Conservation (phyloP, 2,329 filamentous ascomycete species). For the Cladophialophora yegresii region DNA sequence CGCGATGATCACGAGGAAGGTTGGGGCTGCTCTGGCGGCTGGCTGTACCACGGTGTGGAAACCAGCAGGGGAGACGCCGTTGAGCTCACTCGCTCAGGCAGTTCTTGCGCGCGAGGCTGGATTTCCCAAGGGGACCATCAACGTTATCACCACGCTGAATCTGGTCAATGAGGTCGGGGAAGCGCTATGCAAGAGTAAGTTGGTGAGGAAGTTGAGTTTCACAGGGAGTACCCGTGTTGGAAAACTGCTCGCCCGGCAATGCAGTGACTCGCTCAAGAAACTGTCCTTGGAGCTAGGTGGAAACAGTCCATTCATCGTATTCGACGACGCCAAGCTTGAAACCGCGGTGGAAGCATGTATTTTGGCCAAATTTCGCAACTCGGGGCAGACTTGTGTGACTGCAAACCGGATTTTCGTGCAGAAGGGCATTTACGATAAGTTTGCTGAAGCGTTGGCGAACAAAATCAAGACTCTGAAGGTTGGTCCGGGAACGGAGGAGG, state of each 20-base stretch:
- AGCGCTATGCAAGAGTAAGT: constrained; percentile 38
- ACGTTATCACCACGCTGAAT: constrained; percentile 55
- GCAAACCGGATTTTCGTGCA: constrained; percentile 80
- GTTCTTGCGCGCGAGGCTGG: constrained; percentile 42
- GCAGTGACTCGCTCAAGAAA: constrained; percentile 45
- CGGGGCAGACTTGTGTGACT: constrained; percentile 40
- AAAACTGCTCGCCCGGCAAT: constrained; percentile 42
- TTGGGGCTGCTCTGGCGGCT: constrained; percentile 43
- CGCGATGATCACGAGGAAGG: constrained; percentile 62
- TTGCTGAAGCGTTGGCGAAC: constrained; percentile 67
- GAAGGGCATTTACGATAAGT: constrained; percentile 73
- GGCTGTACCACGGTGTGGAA: constrained; percentile 47
- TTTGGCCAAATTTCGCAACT: constrained; percentile 35
- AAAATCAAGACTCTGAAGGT: constrained; percentile 75
- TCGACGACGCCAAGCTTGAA: constrained; percentile 47
- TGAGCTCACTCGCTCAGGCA: constrained; percentile 41
- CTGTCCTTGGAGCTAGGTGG: constrained; percentile 51
- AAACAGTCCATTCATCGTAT: constrained; percentile 47
- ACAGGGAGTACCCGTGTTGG: constrained; percentile 43
- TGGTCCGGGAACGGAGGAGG: constrained; percentile 70
- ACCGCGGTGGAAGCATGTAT: constrained; percentile 37
- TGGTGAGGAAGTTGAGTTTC: constrained; percentile 40
- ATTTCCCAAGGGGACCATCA: constrained; percentile 42
- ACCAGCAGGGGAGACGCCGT: constrained; percentile 43
- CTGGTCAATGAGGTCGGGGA: constrained; percentile 77